These are phyloP conservation scores for Fusarium pininemorale DNA, from an alignment of 2,329 filamentous ascomycete genomes.

Conservation along the genomic window DNA sequence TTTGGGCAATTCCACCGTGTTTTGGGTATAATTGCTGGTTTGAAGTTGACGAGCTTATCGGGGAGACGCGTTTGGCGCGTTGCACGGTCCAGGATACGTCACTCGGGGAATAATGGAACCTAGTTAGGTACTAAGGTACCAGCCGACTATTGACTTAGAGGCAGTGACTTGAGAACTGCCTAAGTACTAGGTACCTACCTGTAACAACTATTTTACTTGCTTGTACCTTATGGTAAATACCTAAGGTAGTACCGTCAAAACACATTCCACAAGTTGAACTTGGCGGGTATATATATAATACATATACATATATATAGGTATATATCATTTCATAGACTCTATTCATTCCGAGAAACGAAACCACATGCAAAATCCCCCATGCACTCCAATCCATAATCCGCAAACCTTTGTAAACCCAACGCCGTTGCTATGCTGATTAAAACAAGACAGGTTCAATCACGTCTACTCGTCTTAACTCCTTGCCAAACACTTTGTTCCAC, in stretches of 20 bases:
- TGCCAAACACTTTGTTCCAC: constrained; percentile 41
- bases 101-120: constrained; percentile 34
- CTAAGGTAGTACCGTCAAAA: too few species aligned
- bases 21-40: constrained; percentile 6
- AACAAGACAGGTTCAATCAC: constrained; percentile 35
- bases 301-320: not conserved
- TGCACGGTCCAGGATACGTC: constrained; percentile 34
- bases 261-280: not conserved
- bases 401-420: constrained; percentile 26
- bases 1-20: not conserved
- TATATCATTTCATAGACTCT: not conserved
- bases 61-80: constrained; percentile 46
- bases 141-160: too few species aligned
- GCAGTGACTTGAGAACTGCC: too few species aligned
- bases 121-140: too few species aligned
- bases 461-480: not conserved
- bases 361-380: constrained; percentile 9
- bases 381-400: not conserved
- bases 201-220: not conserved
- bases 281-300: not conserved
- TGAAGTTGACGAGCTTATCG: constrained; percentile 6
- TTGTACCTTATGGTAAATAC: too few species aligned
- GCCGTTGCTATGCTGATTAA: constrained; percentile 40
- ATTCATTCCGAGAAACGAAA: constrained; percentile 11
- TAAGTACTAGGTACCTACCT: too few species aligned